Conservation (phyloP, 2,329 filamentous ascomycete species). For the Colletotrichum lindemuthianum region DNA sequence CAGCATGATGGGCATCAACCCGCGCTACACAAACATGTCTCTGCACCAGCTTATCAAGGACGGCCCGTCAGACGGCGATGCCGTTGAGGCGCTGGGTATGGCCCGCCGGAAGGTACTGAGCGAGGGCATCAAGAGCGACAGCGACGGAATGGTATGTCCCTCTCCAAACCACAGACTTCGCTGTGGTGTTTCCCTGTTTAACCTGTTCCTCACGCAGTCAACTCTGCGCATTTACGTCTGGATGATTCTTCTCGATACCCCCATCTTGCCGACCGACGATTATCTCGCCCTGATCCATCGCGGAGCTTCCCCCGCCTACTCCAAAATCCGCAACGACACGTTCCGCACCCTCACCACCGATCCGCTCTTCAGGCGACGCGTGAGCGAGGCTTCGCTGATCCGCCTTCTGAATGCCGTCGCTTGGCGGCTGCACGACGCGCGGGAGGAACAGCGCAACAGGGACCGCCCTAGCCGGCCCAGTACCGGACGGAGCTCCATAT, state of each 20-base stretch:
- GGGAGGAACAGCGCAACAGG: constrained; percentile 57
- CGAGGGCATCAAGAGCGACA: constrained; percentile 80
- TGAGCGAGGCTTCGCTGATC: constrained; percentile 94
- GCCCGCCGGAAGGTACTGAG: constrained; percentile 78
- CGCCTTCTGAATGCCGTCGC: constrained; percentile 94
- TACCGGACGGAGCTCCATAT: constrained; percentile 48
- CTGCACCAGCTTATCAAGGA: constrained; percentile 83
- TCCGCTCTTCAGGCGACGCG: constrained; percentile 93
- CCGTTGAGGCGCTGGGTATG: constrained; percentile 70
- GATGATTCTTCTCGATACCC: constrained; percentile 91
- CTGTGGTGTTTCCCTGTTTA: neutral
- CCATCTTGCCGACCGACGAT: constrained; percentile 83
- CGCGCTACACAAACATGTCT: constrained; percentile 62
- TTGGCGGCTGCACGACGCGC: constrained; percentile 89
- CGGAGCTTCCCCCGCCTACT: constrained; percentile 91
- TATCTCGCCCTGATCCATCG: constrained; percentile 93
- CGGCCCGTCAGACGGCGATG: constrained; percentile 78
- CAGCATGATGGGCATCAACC: constrained; percentile 47
- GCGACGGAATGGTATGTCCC: constrained; percentile 77
- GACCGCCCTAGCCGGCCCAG: constrained; percentile 47
- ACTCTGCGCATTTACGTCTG: constrained; percentile 94
- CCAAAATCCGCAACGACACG: constrained; percentile 98
- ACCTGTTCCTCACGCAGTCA: constrained; percentile 66
- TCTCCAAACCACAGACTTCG: no score
- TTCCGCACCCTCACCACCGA: constrained; percentile 97